Base-by-base conservation (phyloP, 495 filamentous ascomycete genomes). In the Pyrenopolyporus hunteri region DNA sequence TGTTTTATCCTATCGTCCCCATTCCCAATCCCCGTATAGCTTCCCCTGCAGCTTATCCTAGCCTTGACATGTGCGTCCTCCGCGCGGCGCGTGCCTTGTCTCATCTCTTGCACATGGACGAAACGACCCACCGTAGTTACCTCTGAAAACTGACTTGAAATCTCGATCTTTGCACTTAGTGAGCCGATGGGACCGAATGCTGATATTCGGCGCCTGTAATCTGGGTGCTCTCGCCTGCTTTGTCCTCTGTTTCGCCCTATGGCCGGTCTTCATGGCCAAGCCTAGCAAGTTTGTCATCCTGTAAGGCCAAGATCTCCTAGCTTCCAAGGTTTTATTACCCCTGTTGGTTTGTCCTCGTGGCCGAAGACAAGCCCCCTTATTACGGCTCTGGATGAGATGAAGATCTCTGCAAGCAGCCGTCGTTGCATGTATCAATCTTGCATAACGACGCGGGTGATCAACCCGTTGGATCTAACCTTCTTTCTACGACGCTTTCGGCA, bases 281-380 rank as follows among this genome's bases (percentile, higher is more conserved):
- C 94, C 94, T 55, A 83, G 89, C 69, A 98, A 98, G 79, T 96
- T 98, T 71, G 94, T 94, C 44, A 89, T 96, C 57, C 74, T 98
- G 94, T 97, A 86, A 88, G 93, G 92, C 42, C 65, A 58, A 54
- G 59, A 51, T 61, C 45, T 59, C 55, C 66, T 59, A 51, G 52
- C 46, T 61, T 31, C 47, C 44, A 37, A 54, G 10, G 25, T 49
- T 44, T 47, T 20, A 9, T 35, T 45, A 37, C 54, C 40, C 32
- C 39, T 59, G 49, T 35, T 51, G 2, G 14, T 23, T 32, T 67
- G 58, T 67, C 58, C 63, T 59, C 54, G 63, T 63, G 63, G 53
- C 31, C 46, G 54, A 23, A 40, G 20, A 42, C 16, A 56, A 49
- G 50, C 32, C 54, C 50, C 57, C 37, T 42, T 46, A 40, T 52